Conservation (phyloP, 139 green algal species). For the Chlamydomonas sp. region DNA sequence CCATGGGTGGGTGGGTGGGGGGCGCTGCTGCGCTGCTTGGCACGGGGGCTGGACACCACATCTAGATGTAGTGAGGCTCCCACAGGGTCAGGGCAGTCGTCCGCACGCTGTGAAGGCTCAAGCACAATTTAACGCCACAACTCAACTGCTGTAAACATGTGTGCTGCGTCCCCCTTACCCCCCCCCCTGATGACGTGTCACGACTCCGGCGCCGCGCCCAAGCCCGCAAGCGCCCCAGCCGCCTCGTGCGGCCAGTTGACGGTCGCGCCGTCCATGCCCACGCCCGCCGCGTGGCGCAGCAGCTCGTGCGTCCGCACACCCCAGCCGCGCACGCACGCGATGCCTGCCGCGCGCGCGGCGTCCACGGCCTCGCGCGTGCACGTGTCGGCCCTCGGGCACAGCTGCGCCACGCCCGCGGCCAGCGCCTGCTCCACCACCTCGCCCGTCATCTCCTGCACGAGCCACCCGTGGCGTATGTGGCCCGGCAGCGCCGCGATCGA, state of each 20-base stretch:
- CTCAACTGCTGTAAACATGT: too few species aligned
- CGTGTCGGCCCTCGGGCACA: constrained; percentile 40
- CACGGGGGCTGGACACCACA: too few species aligned
- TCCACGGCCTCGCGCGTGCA: constrained; percentile 6
- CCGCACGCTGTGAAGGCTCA: too few species aligned
- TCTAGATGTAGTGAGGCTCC: too few species aligned
- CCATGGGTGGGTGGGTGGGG: too few species aligned
- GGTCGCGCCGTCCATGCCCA: constrained; percentile 34
- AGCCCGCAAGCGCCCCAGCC: too few species aligned
- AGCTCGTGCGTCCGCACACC: constrained; percentile 33
- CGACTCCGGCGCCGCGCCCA: too few species aligned
- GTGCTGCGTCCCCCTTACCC: too few species aligned
- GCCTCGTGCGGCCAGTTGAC: constrained; percentile 34
- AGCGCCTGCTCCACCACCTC: constrained; percentile 13
- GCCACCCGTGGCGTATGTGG: constrained; percentile 32
- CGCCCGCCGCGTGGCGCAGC: constrained; percentile 20
- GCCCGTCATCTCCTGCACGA: constrained; percentile 33
- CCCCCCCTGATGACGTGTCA: too few species aligned
- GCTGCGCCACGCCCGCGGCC: constrained; percentile 10
- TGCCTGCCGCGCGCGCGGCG: constrained; percentile 5
- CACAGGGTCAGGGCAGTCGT: too few species aligned
- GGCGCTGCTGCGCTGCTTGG: too few species aligned
- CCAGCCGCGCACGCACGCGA: constrained; percentile 36
- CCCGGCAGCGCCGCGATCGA: constrained; percentile 29
- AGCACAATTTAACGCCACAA: too few species aligned